These are phyloP conservation scores for Holtermanniella nyarrowii DNA, from an alignment of 768 basidiomycete genomes.

Conservation along the genomic window DNA sequence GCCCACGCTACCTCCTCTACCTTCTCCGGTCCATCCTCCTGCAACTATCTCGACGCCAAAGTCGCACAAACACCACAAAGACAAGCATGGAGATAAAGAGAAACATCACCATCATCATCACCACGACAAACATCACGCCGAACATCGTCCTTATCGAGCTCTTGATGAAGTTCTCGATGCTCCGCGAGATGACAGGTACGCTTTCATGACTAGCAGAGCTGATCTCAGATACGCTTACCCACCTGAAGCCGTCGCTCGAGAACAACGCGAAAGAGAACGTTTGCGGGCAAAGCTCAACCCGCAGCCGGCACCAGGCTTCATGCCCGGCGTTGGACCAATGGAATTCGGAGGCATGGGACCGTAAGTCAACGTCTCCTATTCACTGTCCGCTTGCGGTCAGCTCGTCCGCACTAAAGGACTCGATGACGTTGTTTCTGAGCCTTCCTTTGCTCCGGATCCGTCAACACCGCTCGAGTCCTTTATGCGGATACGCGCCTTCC, in stretches of 20 bases:
- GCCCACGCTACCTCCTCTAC: not conserved
- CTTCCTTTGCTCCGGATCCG: not conserved
- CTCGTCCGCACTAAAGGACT: not conserved
- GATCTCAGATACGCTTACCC: not conserved
- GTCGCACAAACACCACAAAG: not conserved
- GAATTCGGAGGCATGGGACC: not conserved
- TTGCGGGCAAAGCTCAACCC: not conserved
- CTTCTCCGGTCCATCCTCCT: not conserved
- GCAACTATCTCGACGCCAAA: not conserved
- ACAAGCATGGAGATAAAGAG: not conserved
- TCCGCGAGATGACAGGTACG: not conserved
- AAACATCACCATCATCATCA: not conserved
- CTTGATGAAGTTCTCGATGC: not conserved
- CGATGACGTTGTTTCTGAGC: not conserved
- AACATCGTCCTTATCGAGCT: not conserved
- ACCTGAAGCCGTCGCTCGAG: not conserved
- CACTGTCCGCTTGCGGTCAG: not conserved
- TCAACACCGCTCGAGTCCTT: no score
- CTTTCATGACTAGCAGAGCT: not conserved
- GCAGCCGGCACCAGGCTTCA: not conserved
- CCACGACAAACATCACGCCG: not conserved
- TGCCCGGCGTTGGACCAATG: not conserved
- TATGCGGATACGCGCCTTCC: no score
- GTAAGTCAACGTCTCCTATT: not conserved
- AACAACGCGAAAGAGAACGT: not conserved